Percentiles rank a stretch among this genome's conserved stretches.
These are phyloP conservation scores for Geotrichum candidum DNA, from an alignment of 1,139 yeast genomes.

Conservation along the genomic window DNA sequence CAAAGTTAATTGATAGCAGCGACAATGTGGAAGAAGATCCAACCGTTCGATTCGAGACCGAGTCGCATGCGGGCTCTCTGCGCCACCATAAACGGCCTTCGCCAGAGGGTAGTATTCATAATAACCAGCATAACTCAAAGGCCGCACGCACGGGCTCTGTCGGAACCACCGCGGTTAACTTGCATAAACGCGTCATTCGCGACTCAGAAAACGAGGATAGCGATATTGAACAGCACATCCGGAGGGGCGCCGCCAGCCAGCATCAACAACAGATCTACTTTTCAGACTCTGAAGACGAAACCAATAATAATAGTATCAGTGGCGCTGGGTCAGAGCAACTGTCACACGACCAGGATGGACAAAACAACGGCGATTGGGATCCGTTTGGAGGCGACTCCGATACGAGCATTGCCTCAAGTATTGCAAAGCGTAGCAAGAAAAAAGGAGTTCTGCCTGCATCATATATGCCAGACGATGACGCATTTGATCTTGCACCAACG, in stretches of 20 bases:
- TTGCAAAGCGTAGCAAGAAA: not conserved
- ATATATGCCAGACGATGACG: not conserved
- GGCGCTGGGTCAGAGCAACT: not conserved
- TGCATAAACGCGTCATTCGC: not conserved
- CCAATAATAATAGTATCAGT: not conserved
- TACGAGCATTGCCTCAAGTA: not conserved
- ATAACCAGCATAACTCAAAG: not conserved
- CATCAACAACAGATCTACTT: conserved; percentile 3
- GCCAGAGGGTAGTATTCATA: not conserved
- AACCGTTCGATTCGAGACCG: conserved; percentile 4
- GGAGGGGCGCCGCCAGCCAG: not conserved
- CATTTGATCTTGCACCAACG: not conserved
- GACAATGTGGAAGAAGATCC: conserved; percentile 12
- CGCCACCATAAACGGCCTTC: not conserved
- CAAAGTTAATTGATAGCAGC: conserved; percentile 4
- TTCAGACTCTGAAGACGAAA: conserved; percentile 5
- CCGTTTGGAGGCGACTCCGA: conserved; percentile 6
- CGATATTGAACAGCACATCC: not conserved
- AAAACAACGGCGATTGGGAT: conserved; percentile 1
- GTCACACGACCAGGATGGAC: not conserved
- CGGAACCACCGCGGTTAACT: not conserved
- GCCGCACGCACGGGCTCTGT: not conserved
- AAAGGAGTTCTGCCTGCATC: conserved; percentile 11
- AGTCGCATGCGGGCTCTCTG: not conserved
- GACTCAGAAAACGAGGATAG: conserved; percentile 11